Evolutionary conservation across 352 stramenopile genomes (phyloP).

Genomic region (Pythium folliculosum): DNA sequence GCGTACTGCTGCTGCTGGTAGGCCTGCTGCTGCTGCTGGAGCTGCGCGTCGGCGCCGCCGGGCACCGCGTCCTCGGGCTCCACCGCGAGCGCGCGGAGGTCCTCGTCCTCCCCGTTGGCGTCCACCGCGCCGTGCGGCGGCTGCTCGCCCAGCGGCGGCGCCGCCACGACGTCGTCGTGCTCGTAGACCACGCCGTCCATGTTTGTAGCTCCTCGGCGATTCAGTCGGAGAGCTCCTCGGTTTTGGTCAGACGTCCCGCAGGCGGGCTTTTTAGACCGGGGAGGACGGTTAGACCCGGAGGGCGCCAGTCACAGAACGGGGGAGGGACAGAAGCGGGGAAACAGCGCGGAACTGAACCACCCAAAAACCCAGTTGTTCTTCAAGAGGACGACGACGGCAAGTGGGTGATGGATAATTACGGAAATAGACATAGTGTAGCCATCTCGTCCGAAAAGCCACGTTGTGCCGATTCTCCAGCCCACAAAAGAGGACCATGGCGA

Average conservation of each 20-base stretch:
- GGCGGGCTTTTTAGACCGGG: background rate
- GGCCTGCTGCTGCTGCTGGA: constrained; percentile 23
- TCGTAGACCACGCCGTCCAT: constrained; percentile 85
- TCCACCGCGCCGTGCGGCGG: constrained; percentile 20
- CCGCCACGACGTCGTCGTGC: constrained; percentile 56
- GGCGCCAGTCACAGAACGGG: constrained; percentile 21
- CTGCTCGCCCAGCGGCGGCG: constrained; percentile 15
- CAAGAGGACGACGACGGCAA: constrained; percentile 2
- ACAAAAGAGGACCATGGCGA: too few relatives aligned
- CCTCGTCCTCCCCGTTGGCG: constrained; percentile 63
- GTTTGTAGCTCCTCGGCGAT: background rate
- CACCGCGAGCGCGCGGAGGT: constrained; percentile 59
- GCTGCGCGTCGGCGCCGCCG: constrained; percentile 18
- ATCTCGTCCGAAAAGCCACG: constrained; percentile 9
- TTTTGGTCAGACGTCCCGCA: too few relatives aligned
- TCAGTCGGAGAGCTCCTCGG: too few relatives aligned
- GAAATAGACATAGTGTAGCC: constrained; percentile 15
- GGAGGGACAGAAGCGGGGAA: constrained; percentile 22
- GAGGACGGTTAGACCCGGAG: background rate
- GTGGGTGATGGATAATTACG: constrained; percentile 12
- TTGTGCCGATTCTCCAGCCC: too few relatives aligned
- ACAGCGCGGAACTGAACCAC: background rate
- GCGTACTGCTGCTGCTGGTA: constrained; percentile 42
- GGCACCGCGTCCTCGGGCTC: constrained; percentile 50
- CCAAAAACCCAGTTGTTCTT: constrained; percentile 13